Conservation (phyloP, 2,329 filamentous ascomycete genomes). For the Claviceps arundinis region DNA sequence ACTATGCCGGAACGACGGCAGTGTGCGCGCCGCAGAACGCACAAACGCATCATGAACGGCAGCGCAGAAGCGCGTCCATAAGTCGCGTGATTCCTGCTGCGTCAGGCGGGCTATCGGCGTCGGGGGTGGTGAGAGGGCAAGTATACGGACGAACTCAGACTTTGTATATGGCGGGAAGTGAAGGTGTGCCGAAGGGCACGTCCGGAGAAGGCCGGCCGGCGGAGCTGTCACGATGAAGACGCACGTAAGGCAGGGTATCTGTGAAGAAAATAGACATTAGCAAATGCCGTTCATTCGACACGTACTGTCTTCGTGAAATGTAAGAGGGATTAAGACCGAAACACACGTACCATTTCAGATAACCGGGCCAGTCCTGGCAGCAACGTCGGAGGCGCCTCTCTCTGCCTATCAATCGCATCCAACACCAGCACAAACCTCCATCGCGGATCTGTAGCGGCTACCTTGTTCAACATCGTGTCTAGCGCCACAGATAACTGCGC, state of each 20-base stretch:
- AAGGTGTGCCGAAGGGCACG: slow-evolving; percentile 59
- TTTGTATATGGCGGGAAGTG: slow-evolving; percentile 79
- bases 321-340: not conserved
- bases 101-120: slow-evolving; percentile 35
- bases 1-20: slow-evolving; percentile 57
- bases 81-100: slow-evolving; percentile 44
- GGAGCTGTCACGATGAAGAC: slow-evolving; percentile 67
- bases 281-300: no score
- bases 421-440: slow-evolving; percentile 69
- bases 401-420: slow-evolving; percentile 75
- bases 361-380: slow-evolving; percentile 70
- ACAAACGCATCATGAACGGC: slow-evolving; percentile 81
- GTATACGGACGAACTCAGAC: slow-evolving; percentile 62
- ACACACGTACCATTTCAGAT: slow-evolving; percentile 57
- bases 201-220: slow-evolving; percentile 54
- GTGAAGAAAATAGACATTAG: no score
- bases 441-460: slow-evolving; percentile 20
- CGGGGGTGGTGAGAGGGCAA: slow-evolving; percentile 39
- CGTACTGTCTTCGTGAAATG: no score
- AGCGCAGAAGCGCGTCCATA: slow-evolving; percentile 69
- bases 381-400: slow-evolving; percentile 66
- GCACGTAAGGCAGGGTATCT: slow-evolving; percentile 69
- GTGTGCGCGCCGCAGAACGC: slow-evolving; percentile 65
- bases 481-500: slow-evolving; percentile 65
- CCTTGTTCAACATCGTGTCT: slow-evolving; percentile 40